Evolutionary conservation across 805 yeast genomes (phyloP).

Genomic region (Starmerella asiatica): DNA sequence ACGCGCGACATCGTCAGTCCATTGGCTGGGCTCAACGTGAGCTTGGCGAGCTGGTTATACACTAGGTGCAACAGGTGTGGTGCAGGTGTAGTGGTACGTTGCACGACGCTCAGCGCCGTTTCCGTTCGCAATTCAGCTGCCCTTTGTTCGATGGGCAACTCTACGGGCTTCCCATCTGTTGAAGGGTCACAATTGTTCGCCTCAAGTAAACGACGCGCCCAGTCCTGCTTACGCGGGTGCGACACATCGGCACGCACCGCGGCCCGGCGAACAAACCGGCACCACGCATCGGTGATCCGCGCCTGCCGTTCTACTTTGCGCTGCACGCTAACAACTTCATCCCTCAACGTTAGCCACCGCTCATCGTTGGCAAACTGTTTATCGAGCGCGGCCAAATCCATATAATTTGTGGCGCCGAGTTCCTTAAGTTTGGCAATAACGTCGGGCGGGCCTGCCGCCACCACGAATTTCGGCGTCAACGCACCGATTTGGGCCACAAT

Average conservation of each 20-base stretch:
- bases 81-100: constrained; percentile 3
- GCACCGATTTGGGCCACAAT: background rate
- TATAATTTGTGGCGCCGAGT: background rate
- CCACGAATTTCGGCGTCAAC: background rate
- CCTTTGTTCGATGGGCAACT: constrained; percentile 1
- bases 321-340: background rate
- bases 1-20: background rate
- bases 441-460: background rate
- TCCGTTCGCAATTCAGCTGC: constrained; percentile 12
- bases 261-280: background rate
- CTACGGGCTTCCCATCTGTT: background rate
- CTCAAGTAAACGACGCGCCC: background rate
- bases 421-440: background rate
- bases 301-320: background rate
- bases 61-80: constrained; percentile 4
- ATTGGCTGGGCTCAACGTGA: constrained; percentile 5
- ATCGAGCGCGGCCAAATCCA: background rate
- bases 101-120: constrained; percentile 9
- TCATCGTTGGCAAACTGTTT: background rate
- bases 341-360: background rate
- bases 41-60: constrained; percentile 9
- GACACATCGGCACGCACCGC: background rate
- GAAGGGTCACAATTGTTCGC: background rate
- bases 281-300: background rate
- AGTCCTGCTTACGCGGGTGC: constrained; percentile 1